These are phyloP conservation scores for Tulasnella sp. DNA, from an alignment of 768 basidiomycete species.

Conservation along the genomic window DNA sequence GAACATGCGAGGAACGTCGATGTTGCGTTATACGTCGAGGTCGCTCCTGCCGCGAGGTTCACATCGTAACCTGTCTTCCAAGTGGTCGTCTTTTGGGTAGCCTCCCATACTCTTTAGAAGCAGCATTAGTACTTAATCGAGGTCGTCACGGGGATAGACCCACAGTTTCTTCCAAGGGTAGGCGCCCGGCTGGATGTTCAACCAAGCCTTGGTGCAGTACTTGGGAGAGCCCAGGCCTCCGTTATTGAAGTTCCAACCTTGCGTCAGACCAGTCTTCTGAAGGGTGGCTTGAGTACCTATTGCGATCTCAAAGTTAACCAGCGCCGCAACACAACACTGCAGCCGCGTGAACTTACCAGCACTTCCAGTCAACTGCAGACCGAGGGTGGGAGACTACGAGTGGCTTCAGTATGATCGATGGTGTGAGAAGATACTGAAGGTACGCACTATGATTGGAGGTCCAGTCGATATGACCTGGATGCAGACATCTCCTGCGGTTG, in stretches of 20 bases:
- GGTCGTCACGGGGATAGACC: neutral
- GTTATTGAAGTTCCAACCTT: neutral
- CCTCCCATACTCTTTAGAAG: neutral
- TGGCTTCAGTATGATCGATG: neutral
- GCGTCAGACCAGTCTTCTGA: neutral
- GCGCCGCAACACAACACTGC: no score
- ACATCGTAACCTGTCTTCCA: neutral
- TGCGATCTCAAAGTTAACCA: neutral
- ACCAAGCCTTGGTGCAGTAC: neutral
- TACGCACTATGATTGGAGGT: neutral
- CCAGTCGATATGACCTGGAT: neutral
- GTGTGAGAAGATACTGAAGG: neutral
- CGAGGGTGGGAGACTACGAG: neutral
- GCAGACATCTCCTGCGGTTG: neutral
- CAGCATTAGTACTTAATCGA: neutral
- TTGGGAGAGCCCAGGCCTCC: neutral
- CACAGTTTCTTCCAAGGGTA: neutral
- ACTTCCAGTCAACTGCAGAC: neutral
- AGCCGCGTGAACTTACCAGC: neutral
- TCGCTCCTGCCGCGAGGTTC: neutral
- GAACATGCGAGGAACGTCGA: slow-evolving; percentile 5
- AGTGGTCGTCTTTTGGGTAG: neutral
- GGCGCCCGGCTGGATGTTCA: neutral
- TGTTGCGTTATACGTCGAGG: neutral
- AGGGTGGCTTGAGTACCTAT: neutral